Evolutionary conservation across 2,329 filamentous ascomycete species (phyloP), one percentile per base, ranked within the genome.

Genomic region (Aspergillus pseudoviridinutans): DNA sequence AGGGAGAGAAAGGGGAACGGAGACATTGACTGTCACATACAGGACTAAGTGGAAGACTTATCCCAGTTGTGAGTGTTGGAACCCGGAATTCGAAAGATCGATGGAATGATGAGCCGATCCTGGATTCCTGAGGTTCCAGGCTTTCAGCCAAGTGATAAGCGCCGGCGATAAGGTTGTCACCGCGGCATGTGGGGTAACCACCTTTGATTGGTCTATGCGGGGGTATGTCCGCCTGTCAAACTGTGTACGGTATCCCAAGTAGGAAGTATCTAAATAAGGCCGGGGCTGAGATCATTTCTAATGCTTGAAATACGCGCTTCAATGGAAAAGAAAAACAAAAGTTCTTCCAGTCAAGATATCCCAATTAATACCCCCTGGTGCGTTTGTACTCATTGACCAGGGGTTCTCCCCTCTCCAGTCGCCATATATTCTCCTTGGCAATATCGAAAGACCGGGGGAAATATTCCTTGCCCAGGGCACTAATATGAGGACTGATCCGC

Each of bases 401-500:
- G 54, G 68, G 68, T 67, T 80, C 76, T 3, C 85, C 85, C 57
- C 73, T 79, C 65, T 79, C 76, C 64, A 80, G 63, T 62, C 80
- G 72, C 56, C 73, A 76, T 61, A 89, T 64, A 74, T 89, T 89
- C 63, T 78, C 72, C 58, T 78, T 77, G 54, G 88, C 68, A 28
- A 89, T 78, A 69, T 84, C 78, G 60, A 88, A 79, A 38, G 80
- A 79, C 10, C 87, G 75, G 42, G 82, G 79, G 4, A 76, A 71
- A 75, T 88, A 89, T 57, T 79, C 79, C 27, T 70, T 73, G 1
- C 82, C 82, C 46, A 76, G 61, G 0, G 81, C 81, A 71, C 82
- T 87, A 3, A 88, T 75, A 78, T 90, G 87, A 58, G 86, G 86
- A 61, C 85, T 88, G 49, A 93, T 82, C 53, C 88, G 82, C 17